Conservation (phyloP, 2,329 filamentous ascomycete species). For the Clonostachys solani region DNA sequence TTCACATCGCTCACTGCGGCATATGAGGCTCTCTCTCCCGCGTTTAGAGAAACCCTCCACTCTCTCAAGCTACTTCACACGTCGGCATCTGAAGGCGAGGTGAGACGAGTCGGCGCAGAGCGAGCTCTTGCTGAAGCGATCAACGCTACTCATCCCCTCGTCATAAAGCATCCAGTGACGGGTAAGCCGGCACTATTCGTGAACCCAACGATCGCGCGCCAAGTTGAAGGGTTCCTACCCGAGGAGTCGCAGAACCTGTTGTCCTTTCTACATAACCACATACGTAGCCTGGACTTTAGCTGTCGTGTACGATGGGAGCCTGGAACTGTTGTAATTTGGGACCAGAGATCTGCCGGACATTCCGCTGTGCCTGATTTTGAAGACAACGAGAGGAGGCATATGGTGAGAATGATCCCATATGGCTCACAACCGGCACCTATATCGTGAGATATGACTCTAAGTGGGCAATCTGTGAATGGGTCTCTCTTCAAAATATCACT, state of each 20-base stretch:
- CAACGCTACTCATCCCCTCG: conserved; percentile 68
- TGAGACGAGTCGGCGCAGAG: conserved; percentile 72
- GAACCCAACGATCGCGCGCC: conserved; percentile 60
- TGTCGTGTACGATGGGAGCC: conserved; percentile 68
- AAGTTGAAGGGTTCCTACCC: conserved; percentile 74
- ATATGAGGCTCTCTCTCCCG: conserved; percentile 70
- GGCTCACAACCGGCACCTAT: conserved; percentile 43
- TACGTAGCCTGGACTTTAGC: conserved; percentile 54
- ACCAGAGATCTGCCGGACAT: conserved; percentile 72
- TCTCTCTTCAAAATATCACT: background rate
- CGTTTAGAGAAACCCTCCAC: conserved; percentile 71
- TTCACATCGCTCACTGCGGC: conserved; percentile 73
- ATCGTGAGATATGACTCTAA: too few relatives aligned
- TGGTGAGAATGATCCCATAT: conserved; percentile 73
- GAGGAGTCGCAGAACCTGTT: conserved; percentile 72
- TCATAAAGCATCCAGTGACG: conserved; percentile 71
- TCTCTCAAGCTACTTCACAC: conserved; percentile 39
- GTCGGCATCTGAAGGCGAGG: conserved; percentile 30
- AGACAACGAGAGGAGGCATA: conserved; percentile 39
- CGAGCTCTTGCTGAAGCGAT: conserved; percentile 52
- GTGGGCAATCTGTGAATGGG: too few relatives aligned
- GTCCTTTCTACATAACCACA: conserved; percentile 56
- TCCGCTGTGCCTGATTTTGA: conserved; percentile 62
- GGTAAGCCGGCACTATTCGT: conserved; percentile 76
- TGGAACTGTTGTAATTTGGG: conserved; percentile 75